Conservation (phyloP, 1,139 yeast genomes). For the Pichia inconspicua region DNA sequence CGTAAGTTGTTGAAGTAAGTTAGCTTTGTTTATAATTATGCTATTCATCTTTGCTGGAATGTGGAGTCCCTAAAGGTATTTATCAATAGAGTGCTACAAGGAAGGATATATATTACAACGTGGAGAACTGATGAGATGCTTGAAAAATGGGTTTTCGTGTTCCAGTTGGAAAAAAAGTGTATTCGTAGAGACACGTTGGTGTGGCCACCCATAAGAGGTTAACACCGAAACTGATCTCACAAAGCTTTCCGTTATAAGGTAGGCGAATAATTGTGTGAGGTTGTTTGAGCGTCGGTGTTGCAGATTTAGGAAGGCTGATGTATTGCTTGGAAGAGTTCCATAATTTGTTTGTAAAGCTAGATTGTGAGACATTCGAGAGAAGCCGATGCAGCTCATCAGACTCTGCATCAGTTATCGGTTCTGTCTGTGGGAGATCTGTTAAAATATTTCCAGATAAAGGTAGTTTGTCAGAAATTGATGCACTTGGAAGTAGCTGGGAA, state of each 20-base stretch:
- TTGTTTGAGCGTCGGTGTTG: background rate
- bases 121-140: background rate
- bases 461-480: background rate
- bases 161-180: background rate
- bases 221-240: background rate
- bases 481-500: background rate
- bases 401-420: conserved; percentile 3
- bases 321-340: background rate
- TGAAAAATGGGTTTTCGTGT: background rate
- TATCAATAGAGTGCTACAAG: no score
- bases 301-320: background rate
- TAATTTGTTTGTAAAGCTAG: background rate
- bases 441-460: background rate
- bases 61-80: no score
- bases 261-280: background rate
- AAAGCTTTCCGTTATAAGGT: background rate
- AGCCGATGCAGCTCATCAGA: background rate
- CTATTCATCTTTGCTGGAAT: background rate
- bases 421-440: conserved; percentile 17
- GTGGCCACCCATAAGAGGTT: background rate
- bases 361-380: background rate
- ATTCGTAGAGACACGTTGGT: background rate
- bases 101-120: no score
- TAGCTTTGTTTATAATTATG: no score
- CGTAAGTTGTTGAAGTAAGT: background rate